phyloP scores from a whole-genome alignment of 164 flowering plant species.

The Vitis rupestris region DNA sequence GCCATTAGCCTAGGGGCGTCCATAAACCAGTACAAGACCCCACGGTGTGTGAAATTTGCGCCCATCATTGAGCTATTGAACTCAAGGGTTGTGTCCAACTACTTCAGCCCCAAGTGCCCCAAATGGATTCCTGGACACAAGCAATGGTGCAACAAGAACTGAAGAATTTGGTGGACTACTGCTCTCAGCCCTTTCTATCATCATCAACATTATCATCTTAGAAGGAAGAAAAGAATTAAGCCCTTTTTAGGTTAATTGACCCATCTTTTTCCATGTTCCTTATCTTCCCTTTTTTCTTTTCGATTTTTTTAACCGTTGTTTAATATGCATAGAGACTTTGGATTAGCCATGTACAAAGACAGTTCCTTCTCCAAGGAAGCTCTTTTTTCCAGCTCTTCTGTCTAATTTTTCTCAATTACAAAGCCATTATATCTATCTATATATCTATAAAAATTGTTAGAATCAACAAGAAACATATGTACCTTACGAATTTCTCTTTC shows the following conservation, averaged over 20 bases:
- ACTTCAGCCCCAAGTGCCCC: slow-evolving; percentile 89
- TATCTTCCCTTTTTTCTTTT: slow-evolving; percentile 4
- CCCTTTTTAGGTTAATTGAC: slow-evolving; percentile 21
- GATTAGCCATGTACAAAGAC: slow-evolving; percentile 44
- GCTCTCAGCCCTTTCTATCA: too few species aligned
- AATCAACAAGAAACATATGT: too few species aligned
- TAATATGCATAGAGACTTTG: slow-evolving; percentile 25
- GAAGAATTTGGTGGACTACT: slow-evolving; percentile 2
- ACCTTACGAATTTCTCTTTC: too few species aligned
- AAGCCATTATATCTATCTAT: too few species aligned
- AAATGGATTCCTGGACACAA: slow-evolving; percentile 85
- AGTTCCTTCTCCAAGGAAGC: slow-evolving; percentile 32
- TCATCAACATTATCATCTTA: slow-evolving; percentile 16
- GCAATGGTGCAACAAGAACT: slow-evolving; percentile 61
- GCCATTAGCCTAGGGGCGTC: slow-evolving; percentile 93
- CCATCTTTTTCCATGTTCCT: slow-evolving; percentile 3
- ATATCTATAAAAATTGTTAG: too few species aligned
- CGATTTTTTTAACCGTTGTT: slow-evolving; percentile 18
- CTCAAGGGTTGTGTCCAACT: slow-evolving; percentile 54
- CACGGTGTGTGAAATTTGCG: slow-evolving; percentile 82
- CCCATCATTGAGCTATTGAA: slow-evolving; percentile 85
- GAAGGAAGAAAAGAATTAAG: slow-evolving; percentile 12
- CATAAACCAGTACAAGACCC: slow-evolving; percentile 94
- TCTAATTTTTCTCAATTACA: neutral
- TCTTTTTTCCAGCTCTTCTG: neutral